phyloP scores from a whole-genome alignment of 164 flowering plant genomes.

The Tetrastigma voinierianum region DNA sequence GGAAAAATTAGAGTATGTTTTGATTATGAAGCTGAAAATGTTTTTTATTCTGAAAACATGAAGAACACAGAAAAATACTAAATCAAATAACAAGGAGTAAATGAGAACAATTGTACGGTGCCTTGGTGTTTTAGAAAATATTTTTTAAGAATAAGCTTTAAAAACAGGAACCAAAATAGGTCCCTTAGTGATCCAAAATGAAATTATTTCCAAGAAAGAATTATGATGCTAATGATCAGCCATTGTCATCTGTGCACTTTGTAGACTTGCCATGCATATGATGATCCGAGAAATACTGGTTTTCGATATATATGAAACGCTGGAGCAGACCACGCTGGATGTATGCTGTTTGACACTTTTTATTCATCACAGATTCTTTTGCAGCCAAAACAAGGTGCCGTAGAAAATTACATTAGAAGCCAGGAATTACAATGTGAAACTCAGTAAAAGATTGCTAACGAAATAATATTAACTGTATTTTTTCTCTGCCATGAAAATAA shows the following conservation, averaged over 20 bases:
- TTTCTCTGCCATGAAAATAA: not conserved
- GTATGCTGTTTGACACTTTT: conserved; percentile 81
- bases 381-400: conserved; percentile 67
- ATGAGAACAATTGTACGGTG: too few relatives aligned
- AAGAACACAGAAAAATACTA: too few relatives aligned
- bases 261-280: conserved; percentile 87
- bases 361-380: conserved; percentile 63
- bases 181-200: too few relatives aligned
- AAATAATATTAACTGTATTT: not conserved
- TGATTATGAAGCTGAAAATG: too few relatives aligned
- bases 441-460: not conserved
- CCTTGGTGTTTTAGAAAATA: too few relatives aligned
- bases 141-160: too few relatives aligned
- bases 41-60: too few relatives aligned
- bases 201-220: not conserved
- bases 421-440: not conserved
- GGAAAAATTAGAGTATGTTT: too few relatives aligned
- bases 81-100: too few relatives aligned
- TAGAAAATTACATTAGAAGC: conserved; percentile 13
- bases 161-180: too few relatives aligned
- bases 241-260: conserved; percentile 69
- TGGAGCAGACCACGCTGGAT: conserved; percentile 83
- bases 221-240: not conserved
- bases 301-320: conserved; percentile 78
- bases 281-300: conserved; percentile 84